A percentile compares a stretch with the other conserved stretches of the same genome.
Evolutionary conservation across 495 filamentous ascomycete genomes (phyloP).

Genomic region (Hamigera avellanea): DNA sequence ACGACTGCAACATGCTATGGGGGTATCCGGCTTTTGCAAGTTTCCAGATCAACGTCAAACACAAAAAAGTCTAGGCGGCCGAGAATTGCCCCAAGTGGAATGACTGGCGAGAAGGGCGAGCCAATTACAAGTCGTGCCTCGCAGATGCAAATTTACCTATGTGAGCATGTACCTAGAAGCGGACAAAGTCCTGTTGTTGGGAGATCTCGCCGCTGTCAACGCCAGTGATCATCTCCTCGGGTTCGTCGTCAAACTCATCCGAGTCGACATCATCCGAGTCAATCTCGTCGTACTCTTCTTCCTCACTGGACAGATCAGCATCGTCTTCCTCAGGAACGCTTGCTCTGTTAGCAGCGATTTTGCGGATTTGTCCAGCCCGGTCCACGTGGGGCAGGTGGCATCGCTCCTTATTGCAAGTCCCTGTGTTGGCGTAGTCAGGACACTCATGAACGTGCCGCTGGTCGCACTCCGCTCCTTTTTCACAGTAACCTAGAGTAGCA

Average conservation of each 20-base stretch:
- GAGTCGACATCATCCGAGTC: slow-evolving; percentile 85
- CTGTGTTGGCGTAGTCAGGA: slow-evolving; percentile 88
- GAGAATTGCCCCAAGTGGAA: too few species aligned
- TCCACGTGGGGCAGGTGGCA: slow-evolving; percentile 84
- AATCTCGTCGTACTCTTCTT: slow-evolving; percentile 61
- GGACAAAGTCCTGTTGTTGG: slow-evolving; percentile 60
- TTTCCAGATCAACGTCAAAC: too few species aligned
- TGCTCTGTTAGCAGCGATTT: slow-evolving; percentile 36
- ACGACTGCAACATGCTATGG: too few species aligned
- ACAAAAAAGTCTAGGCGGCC: too few species aligned
- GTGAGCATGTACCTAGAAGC: slow-evolving; percentile 25
- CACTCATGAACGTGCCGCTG: slow-evolving; percentile 86
- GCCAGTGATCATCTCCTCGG: slow-evolving; percentile 28
- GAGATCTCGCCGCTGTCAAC: slow-evolving; percentile 41
- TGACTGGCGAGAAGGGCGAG: too few species aligned
- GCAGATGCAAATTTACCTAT: too few species aligned
- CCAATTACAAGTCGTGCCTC: too few species aligned
- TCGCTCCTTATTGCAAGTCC: slow-evolving; percentile 67
- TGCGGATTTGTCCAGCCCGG: slow-evolving; percentile 63
- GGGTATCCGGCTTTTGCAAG: too few species aligned
- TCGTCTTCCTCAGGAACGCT: slow-evolving; percentile 31
- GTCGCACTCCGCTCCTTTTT: slow-evolving; percentile 64
- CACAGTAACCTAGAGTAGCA: slow-evolving; percentile 81
- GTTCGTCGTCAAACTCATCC: slow-evolving; percentile 69
- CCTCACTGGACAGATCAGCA: slow-evolving; percentile 75